These are phyloP conservation scores for Solanum piurae DNA, from an alignment of 257 asterid genomes.

Conservation along the genomic window DNA sequence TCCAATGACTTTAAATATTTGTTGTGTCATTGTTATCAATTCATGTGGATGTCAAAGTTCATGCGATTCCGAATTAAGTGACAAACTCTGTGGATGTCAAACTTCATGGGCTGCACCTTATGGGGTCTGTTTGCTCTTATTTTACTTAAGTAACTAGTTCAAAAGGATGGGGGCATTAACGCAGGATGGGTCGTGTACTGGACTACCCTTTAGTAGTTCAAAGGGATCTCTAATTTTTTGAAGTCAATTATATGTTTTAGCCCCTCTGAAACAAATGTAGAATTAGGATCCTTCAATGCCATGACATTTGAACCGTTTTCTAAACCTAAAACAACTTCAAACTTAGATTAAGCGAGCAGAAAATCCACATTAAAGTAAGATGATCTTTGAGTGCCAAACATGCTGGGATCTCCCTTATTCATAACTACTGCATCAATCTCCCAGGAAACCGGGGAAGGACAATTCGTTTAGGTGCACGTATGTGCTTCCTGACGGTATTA, in stretches of 20 bases:
- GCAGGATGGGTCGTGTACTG: background rate
- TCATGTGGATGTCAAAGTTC: background rate
- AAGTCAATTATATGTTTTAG: background rate
- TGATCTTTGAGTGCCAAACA: background rate
- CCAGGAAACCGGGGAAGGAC: constrained; percentile 66
- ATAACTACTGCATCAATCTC: constrained; percentile 6
- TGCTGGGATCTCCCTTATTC: background rate
- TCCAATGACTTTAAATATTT: background rate
- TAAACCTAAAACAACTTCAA: background rate
- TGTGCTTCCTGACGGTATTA: constrained; percentile 91
- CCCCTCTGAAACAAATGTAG: background rate
- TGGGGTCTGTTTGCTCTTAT: background rate
- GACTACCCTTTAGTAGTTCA: background rate
- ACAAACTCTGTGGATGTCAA: background rate
- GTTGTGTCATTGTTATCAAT: background rate
- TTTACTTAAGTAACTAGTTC: background rate
- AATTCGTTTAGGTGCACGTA: constrained; percentile 70
- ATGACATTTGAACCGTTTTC: background rate
- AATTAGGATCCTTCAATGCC: background rate
- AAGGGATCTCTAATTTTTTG: background rate
- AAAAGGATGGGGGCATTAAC: background rate
- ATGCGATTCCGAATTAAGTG: no score
- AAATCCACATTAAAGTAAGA: background rate
- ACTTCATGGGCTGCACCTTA: background rate
- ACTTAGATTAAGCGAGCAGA: background rate